These are phyloP conservation scores for Candida insectalens DNA, from an alignment of 805 yeast species.

Conservation along the genomic window DNA sequence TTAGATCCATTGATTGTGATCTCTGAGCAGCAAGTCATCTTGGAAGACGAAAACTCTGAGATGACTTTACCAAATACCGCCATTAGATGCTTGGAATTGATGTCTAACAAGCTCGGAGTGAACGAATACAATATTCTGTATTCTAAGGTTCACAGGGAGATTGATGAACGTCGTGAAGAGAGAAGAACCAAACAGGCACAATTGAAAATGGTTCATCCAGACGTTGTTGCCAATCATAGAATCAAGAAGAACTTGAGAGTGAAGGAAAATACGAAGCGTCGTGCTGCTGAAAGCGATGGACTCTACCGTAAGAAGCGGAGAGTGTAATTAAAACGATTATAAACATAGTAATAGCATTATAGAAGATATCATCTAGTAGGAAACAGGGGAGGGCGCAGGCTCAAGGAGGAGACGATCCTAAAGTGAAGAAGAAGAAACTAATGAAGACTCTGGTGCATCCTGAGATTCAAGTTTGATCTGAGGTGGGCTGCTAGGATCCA, in stretches of 20 bases:
- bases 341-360: neutral
- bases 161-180: constrained; percentile 58
- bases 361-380: no score
- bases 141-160: constrained; percentile 51
- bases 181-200: constrained; percentile 70
- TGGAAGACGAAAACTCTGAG: constrained; percentile 31
- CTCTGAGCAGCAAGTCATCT: constrained; percentile 24
- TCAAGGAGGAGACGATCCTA: no score
- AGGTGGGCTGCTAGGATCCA: no score
- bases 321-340: constrained; percentile 2
- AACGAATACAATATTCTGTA: constrained; percentile 55
- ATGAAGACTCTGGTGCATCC: no score
- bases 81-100: constrained; percentile 55
- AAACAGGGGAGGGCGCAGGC: no score
- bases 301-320: constrained; percentile 50
- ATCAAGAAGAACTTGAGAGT: constrained; percentile 64
- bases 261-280: constrained; percentile 63
- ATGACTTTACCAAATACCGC: constrained; percentile 31
- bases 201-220: constrained; percentile 71
- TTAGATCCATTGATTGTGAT: constrained; percentile 22
- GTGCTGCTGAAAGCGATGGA: constrained; percentile 68
- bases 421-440: no score
- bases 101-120: constrained; percentile 63
- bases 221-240: constrained; percentile 68
- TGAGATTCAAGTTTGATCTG: no score